These are phyloP conservation scores for Avena atlantica DNA, from an alignment of 176 grass and related monocot species.

Conservation along the genomic window DNA sequence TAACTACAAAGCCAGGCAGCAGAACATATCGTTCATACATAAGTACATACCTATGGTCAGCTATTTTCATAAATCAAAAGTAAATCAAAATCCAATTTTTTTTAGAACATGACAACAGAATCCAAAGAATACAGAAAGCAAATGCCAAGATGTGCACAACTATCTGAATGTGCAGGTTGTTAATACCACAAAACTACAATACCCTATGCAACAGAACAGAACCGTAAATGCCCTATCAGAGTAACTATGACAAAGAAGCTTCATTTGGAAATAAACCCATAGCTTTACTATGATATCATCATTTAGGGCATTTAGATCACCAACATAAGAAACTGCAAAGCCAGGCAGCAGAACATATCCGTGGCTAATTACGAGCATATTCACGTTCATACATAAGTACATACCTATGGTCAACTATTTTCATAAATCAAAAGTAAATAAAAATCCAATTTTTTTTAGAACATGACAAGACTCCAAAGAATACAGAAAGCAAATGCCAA, in stretches of 20 bases:
- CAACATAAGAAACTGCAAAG: background rate
- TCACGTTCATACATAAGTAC: no score
- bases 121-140: background rate
- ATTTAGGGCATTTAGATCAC: slow-evolving; percentile 27
- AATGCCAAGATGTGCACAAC: background rate
- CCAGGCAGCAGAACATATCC: no score
- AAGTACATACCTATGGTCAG: no score
- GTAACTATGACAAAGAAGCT: slow-evolving; percentile 59
- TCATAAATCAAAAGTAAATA: no score
- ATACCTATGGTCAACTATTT: no score
- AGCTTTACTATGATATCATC: background rate
- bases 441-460: background rate
- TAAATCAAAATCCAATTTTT: background rate
- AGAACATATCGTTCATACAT: background rate
- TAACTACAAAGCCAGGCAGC: background rate
- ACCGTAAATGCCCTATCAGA: slow-evolving; percentile 51
- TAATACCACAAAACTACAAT: background rate
- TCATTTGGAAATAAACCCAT: slow-evolving; percentile 6
- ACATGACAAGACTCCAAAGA: background rate
- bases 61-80: no score
- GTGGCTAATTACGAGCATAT: no score
- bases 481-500: background rate
- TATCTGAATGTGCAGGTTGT: background rate
- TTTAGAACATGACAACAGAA: background rate
- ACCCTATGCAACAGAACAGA: slow-evolving; percentile 19